Evolutionary conservation across 148 eudicot species (phyloP).

Genomic region (Mesembryanthemum crystallinum): DNA sequence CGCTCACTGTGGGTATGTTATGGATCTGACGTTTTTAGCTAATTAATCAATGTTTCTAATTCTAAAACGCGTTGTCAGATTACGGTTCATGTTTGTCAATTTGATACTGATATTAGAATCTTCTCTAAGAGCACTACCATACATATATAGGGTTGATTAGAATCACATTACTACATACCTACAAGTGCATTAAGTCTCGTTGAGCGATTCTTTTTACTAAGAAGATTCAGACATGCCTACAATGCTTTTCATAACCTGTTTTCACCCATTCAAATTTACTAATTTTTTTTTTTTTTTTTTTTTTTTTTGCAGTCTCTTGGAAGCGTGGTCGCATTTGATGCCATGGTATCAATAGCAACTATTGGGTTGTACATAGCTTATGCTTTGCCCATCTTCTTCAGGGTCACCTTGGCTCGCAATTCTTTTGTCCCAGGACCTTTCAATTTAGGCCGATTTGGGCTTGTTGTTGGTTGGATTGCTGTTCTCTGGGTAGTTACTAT

Average conservation of each 20-base stretch:
- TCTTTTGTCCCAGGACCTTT: constrained; percentile 82
- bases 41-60: no score
- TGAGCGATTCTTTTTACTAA: neutral
- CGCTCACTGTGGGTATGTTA: neutral
- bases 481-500: constrained; percentile 83
- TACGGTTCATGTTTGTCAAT: neutral
- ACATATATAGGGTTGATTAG: neutral
- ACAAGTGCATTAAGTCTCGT: neutral
- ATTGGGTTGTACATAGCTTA: constrained; percentile 93
- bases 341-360: constrained; percentile 91
- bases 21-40: neutral
- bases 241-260: neutral
- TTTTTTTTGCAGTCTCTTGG: constrained; percentile 65
- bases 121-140: neutral
- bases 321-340: constrained; percentile 90
- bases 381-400: constrained; percentile 79
- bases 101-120: neutral
- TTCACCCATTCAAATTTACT: no score
- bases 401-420: constrained; percentile 86
- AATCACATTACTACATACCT: neutral
- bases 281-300: no score
- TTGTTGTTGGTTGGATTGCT: constrained; percentile 75
- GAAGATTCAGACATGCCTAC: neutral
- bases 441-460: constrained; percentile 72
- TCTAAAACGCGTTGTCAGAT: neutral